Conservation (phyloP, 2,329 filamentous ascomycete species). For the Sclerotinia minor region DNA sequence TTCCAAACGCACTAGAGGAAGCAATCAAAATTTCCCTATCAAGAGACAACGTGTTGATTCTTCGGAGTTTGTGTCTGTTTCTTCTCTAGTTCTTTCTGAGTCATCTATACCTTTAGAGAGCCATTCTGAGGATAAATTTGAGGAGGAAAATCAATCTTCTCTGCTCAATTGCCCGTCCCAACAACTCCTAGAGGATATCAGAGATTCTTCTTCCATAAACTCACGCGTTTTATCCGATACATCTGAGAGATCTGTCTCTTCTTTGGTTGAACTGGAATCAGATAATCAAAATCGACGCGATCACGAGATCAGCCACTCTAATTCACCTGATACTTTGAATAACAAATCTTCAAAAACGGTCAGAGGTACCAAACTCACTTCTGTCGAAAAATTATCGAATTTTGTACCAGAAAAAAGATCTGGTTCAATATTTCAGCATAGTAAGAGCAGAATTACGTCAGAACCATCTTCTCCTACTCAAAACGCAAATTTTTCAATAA, state of each 20-base stretch:
- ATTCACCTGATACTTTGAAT: neutral
- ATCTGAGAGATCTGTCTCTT: neutral
- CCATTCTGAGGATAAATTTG: neutral
- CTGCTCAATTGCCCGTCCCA: neutral
- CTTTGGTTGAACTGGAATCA: neutral
- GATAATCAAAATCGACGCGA: constrained; percentile 20
- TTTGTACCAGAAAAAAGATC: neutral
- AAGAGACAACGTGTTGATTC: constrained; percentile 29
- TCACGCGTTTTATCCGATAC: neutral
- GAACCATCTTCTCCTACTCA: neutral
- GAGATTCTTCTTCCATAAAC: neutral
- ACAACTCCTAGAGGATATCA: neutral
- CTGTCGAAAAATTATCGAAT: neutral
- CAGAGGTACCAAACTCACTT: neutral
- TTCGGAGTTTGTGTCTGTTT: constrained; percentile 11
- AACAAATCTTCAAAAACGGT: constrained; percentile 3
- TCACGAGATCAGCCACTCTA: neutral
- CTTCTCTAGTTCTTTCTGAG: neutral
- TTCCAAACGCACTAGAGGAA: constrained; percentile 23
- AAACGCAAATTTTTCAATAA: neutral
- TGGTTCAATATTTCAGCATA: neutral
- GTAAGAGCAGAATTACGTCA: too few species aligned
- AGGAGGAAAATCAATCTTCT: neutral
- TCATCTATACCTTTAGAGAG: neutral
- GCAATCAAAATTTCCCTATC: constrained; percentile 18